Evolutionary conservation across 805 yeast genomes (phyloP), one percentile per base, ranked within the genome.

Genomic region (Ogataea corticis): DNA sequence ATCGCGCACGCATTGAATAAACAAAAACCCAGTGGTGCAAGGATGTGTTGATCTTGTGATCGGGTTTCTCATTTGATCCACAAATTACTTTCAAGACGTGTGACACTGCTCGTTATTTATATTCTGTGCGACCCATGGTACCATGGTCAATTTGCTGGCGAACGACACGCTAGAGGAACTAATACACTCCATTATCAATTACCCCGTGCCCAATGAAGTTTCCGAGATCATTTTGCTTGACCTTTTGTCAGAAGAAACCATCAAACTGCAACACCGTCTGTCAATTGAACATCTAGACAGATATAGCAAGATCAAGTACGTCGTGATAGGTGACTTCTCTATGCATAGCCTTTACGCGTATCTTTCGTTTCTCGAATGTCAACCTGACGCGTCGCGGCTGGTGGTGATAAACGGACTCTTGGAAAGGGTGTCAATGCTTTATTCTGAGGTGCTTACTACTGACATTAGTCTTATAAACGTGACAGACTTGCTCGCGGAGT

Each of bases 371-470:
- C 28, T 55, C 33, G 55, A 54, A 33, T 27, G 34, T n/a, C 44
- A 34, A 7, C 14, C 7, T 11, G 18, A 19, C 18, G 18, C 23
- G 7, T 16, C 30, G 15, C 12, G 38, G 2, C 15, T 29, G 5
- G 36, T 58, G n/a, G 45, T 60, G 2, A 29, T 61, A 15, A 47
- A 57, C 46, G 67, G 67, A 10, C 41, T 61, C n/a, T 32, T 60
- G 33, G 55, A 58, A 28, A 41, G 37, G 4, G 3, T 63, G 2
- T 56, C 63, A 4, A 38, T 59, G 14, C 29, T 50, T 4, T 63
- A 55, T 41, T 60, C 65, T 0, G 33, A 46, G 2, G 42, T 58
- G 13, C 38, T 62, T n/a, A 30, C 35, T 10, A 44, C 44, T 11
- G 38, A 37, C 3, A 15, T 48, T 16, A 49, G 41, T 14, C 34